Percentiles rank a stretch among this genome's conserved stretches.
Evolutionary conservation across 805 yeast species (phyloP).

Genomic region (Sungouiozyma intestinalis): DNA sequence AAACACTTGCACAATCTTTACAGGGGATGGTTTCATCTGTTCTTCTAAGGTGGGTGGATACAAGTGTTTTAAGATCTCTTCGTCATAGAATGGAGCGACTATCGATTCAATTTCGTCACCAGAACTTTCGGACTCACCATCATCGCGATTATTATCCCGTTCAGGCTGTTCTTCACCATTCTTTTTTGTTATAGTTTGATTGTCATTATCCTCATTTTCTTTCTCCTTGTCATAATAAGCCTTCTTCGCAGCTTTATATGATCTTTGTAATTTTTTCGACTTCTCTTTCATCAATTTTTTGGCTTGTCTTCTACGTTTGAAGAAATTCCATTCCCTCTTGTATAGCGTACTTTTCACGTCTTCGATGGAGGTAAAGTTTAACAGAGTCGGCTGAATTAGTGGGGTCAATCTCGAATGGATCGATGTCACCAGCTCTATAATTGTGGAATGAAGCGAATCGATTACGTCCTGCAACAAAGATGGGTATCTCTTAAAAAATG

Average conservation of each 20-base stretch:
- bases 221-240: background rate
- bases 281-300: slow-evolving; percentile 9
- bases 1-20: slow-evolving; percentile 71
- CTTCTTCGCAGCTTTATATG: slow-evolving; percentile 1
- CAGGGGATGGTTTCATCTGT: slow-evolving; percentile 82
- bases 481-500: slow-evolving; percentile 46
- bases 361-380: slow-evolving; percentile 73
- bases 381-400: slow-evolving; percentile 52
- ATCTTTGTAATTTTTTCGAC: slow-evolving; percentile 6
- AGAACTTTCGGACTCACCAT: background rate
- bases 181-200: slow-evolving; percentile 1
- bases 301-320: slow-evolving; percentile 33
- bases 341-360: slow-evolving; percentile 69
- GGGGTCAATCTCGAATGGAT: slow-evolving; percentile 49
- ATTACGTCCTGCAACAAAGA: slow-evolving; percentile 48
- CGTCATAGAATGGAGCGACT: slow-evolving; percentile 39
- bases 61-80: slow-evolving; percentile 63
- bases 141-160: background rate
- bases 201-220: slow-evolving; percentile 6
- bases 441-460: slow-evolving; percentile 45
- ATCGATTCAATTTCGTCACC: background rate
- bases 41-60: slow-evolving; percentile 78
- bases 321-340: slow-evolving; percentile 61
- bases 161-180: slow-evolving; percentile 1
- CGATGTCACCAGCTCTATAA: slow-evolving; percentile 56